phyloP scores from a whole-genome alignment of 371 early-diverging fungal genomes.

The Blakeslea trispora region DNA sequence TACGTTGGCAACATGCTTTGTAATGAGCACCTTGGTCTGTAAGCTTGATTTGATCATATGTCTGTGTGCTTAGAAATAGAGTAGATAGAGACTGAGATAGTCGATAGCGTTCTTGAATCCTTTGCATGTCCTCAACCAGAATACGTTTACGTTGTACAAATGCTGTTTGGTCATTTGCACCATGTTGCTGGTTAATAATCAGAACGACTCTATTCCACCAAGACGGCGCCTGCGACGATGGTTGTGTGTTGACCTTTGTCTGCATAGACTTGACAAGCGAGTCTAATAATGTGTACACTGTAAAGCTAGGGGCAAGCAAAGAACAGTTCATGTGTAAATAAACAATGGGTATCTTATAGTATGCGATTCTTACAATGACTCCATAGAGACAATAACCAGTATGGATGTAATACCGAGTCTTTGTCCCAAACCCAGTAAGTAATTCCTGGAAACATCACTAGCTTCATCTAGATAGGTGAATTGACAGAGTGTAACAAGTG shows the following conservation, averaged over 20 bases:
- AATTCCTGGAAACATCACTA: constrained; percentile 7
- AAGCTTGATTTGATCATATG: constrained; percentile 3
- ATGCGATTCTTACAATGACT: constrained; percentile 24
- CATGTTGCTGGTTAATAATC: constrained; percentile 19
- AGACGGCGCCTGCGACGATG: constrained; percentile 1
- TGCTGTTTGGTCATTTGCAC: constrained; percentile 1
- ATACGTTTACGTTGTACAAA: constrained; percentile 12
- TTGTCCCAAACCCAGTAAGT: constrained; percentile 17
- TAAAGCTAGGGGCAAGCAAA: not conserved
- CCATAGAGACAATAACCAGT: constrained; percentile 17
- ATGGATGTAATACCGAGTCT: constrained; percentile 24
- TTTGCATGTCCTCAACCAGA: constrained; percentile 16
- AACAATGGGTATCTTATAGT: no score
- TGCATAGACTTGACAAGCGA: constrained; percentile 14
- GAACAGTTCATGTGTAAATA: no score
- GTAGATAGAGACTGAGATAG: constrained; percentile 15
- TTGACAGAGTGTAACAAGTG: constrained; percentile 21
- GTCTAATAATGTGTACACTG: constrained; percentile 12
- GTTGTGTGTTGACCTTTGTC: not conserved
- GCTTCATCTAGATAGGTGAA: constrained; percentile 12
- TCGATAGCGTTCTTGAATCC: constrained; percentile 16
- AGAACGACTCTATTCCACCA: constrained; percentile 28
- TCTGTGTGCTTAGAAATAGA: constrained; percentile 13
- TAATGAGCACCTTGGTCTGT: constrained; percentile 7
- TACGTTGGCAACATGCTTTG: constrained; percentile 14